These are phyloP conservation scores for Fraxinus platypoda DNA, from an alignment of 305 asterid species.

Conservation along the genomic window DNA sequence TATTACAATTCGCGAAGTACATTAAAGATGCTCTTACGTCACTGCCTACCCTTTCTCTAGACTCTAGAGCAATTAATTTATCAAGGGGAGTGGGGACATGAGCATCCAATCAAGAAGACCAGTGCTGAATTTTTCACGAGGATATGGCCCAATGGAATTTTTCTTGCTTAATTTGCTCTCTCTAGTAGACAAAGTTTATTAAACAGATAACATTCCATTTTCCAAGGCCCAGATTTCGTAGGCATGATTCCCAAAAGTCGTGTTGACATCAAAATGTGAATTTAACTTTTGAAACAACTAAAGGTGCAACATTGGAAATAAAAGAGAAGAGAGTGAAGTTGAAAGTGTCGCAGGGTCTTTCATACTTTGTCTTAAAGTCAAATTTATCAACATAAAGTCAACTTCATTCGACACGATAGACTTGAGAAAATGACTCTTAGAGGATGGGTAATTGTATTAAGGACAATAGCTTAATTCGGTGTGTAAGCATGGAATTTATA, in stretches of 20 bases:
- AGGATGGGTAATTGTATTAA: not conserved
- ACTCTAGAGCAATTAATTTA: not conserved
- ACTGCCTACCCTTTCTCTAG: too few relatives aligned
- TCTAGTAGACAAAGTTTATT: not conserved
- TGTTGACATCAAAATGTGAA: not conserved
- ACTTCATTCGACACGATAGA: not conserved
- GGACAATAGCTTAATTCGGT: not conserved
- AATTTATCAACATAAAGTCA: not conserved
- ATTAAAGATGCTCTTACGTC: too few relatives aligned
- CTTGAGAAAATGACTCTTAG: not conserved
- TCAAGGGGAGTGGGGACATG: slow-evolving; percentile 41
- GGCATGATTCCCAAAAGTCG: slow-evolving; percentile 40
- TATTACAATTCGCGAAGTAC: too few relatives aligned
- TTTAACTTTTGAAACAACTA: not conserved
- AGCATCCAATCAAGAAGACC: slow-evolving; percentile 53
- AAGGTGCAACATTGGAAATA: not conserved
- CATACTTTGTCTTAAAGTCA: not conserved
- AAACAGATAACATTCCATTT: slow-evolving; percentile 11
- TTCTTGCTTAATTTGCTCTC: slow-evolving; percentile 16
- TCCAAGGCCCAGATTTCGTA: slow-evolving; percentile 29
- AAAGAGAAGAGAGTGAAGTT: not conserved
- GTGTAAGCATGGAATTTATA: not conserved
- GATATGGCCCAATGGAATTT: not conserved
- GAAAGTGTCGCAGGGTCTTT: slow-evolving; percentile 17
- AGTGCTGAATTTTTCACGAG: slow-evolving; percentile 30